phyloP scores from a whole-genome alignment of 2,329 filamentous ascomycete species.

The Geosmithia putterillii region DNA sequence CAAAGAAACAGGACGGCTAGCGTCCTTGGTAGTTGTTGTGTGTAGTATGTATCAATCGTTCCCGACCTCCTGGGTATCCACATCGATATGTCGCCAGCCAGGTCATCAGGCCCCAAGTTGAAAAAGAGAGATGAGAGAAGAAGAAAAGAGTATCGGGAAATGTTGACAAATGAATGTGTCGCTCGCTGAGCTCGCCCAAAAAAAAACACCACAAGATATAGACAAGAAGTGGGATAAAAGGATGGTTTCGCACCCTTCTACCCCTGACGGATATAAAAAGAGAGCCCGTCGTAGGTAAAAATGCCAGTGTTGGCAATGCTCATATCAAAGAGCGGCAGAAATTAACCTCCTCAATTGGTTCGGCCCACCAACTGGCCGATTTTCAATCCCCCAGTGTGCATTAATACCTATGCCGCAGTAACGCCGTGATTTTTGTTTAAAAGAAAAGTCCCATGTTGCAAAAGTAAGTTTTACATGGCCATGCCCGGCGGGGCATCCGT shows the following conservation, averaged over 20 bases:
- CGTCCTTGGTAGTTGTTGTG: too few species aligned
- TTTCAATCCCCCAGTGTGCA: not conserved
- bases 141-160: not conserved
- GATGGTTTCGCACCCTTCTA: not conserved
- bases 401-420: not conserved
- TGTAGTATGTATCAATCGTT: not conserved
- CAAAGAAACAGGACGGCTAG: too few species aligned
- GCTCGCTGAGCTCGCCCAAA: not conserved
- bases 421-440: not conserved
- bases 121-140: not conserved
- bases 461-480: conserved; percentile 9
- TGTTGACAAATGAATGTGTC: too few species aligned
- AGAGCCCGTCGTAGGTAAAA: not conserved
- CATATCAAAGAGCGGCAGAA: not conserved
- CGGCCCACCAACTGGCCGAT: not conserved
- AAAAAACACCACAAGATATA: not conserved
- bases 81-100: not conserved
- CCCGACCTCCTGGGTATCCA: not conserved
- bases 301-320: not conserved
- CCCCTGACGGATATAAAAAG: not conserved
- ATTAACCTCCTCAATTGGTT: not conserved
- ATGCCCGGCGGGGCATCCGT: conserved; percentile 27
- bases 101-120: not conserved
- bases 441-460: not conserved
- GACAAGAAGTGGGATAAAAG: not conserved